These are phyloP conservation scores for Rhodotorula diobovata DNA, from an alignment of 768 basidiomycete genomes.

Conservation along the genomic window DNA sequence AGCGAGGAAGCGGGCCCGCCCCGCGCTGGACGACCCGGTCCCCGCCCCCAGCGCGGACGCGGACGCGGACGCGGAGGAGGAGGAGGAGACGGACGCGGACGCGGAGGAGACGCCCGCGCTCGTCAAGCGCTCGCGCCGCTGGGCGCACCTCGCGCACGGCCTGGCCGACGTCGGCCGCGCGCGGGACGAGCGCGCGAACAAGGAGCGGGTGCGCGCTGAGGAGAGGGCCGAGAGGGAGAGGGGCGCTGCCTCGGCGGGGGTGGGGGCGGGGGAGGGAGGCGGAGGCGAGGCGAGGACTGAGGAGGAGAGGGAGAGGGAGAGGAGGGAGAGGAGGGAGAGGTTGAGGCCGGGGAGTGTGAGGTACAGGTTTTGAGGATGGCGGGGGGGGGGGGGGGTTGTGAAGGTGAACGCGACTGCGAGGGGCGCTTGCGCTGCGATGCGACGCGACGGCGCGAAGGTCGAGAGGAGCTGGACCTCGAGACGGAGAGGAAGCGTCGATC, in stretches of 20 bases:
- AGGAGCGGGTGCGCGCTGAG: constrained; percentile 8
- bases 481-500: too few relatives aligned
- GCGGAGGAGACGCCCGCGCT: background rate
- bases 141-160: background rate
- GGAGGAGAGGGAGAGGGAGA: constrained; percentile 26
- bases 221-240: constrained; percentile 18
- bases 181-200: constrained; percentile 6
- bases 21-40: too few relatives aligned
- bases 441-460: too few relatives aligned
- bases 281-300: background rate
- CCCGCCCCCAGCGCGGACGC: too few relatives aligned
- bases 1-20: background rate
- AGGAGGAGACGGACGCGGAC: background rate
- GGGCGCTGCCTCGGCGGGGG: background rate
- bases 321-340: constrained; percentile 28
- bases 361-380: constrained; percentile 16
- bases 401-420: too few relatives aligned
- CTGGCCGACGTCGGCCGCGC: constrained; percentile 9
- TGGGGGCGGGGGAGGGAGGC: background rate
- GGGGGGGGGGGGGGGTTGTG: background rate
- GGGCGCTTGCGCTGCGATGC: too few relatives aligned
- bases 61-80: background rate
- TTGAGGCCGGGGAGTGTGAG: constrained; percentile 24
- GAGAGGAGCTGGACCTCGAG: too few relatives aligned
- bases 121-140: background rate